Evolutionary conservation across 2,329 filamentous ascomycete species (phyloP).

Genomic region (Xylaria sp.): DNA sequence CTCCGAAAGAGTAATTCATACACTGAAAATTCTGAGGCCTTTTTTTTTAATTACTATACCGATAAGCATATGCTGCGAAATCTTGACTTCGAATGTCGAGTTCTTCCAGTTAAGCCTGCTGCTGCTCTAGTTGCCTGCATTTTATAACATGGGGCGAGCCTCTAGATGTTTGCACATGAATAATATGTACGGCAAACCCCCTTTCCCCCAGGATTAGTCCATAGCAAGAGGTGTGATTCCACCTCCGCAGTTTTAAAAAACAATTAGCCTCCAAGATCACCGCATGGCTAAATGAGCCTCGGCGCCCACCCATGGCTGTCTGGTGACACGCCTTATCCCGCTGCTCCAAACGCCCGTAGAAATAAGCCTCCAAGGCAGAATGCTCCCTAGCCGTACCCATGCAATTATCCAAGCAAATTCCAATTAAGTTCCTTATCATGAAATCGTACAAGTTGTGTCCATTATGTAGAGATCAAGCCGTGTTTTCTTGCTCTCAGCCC

Average conservation of each 20-base stretch:
- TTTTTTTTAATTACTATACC: slow-evolving; percentile 2
- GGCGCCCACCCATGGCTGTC: not conserved
- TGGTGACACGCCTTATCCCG: slow-evolving; percentile 9
- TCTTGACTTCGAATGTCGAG: not conserved
- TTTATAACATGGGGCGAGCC: not conserved
- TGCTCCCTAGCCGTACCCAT: slow-evolving; percentile 15
- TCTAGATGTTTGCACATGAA: not conserved
- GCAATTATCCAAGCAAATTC: slow-evolving; percentile 4
- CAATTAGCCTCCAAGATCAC: slow-evolving; percentile 1
- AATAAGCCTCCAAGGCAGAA: slow-evolving; percentile 21
- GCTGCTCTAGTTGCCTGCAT: not conserved
- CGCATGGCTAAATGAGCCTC: not conserved
- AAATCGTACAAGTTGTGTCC: slow-evolving; percentile 26
- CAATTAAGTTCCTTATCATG: slow-evolving; percentile 27
- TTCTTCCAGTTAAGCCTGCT: not conserved
- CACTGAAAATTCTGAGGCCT: slow-evolving; percentile 53
- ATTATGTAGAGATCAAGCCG: not conserved
- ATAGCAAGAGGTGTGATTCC: slow-evolving; percentile 15
- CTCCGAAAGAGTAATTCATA: slow-evolving; percentile 48
- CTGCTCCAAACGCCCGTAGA: slow-evolving; percentile 19
- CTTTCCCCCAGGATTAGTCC: not conserved
- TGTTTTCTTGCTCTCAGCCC: not conserved
- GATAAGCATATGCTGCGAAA: not conserved
- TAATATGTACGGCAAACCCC: slow-evolving; percentile 7
- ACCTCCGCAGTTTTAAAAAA: slow-evolving; percentile 1